These are phyloP conservation scores for Vaccinium macrocarpon DNA, from an alignment of 148 eudicot genomes.

Conservation along the genomic window DNA sequence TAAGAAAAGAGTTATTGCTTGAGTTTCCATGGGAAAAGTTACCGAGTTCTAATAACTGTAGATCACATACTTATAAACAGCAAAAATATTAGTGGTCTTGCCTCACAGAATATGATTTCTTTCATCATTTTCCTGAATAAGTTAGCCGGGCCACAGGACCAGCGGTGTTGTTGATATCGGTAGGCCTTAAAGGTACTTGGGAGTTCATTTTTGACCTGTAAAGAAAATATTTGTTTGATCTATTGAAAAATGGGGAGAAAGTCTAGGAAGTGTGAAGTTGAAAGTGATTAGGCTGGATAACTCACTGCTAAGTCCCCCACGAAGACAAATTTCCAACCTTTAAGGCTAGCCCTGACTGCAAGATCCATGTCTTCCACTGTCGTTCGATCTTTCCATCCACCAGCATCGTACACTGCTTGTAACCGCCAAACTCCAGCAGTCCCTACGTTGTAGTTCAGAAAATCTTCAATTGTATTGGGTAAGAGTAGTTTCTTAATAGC, in stretches of 20 bases:
- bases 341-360: conserved; percentile 46
- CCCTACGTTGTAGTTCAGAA: conserved; percentile 18
- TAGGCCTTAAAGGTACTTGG: conserved; percentile 53
- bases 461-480: background rate
- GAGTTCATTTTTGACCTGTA: conserved; percentile 48
- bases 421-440: conserved; percentile 56
- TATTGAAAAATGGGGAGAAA: conserved; percentile 1
- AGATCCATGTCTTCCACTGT: conserved; percentile 57
- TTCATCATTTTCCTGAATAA: conserved; percentile 45
- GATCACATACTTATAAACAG: background rate
- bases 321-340: conserved; percentile 46
- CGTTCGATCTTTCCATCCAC: conserved; percentile 58
- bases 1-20: conserved; percentile 1
- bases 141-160: conserved; percentile 59
- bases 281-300: background rate
- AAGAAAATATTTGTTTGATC: background rate
- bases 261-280: background rate
- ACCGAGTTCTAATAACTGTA: background rate
- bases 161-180: conserved; percentile 46
- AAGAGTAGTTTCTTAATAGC: conserved; percentile 2
- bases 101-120: conserved; percentile 41
- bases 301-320: conserved; percentile 40
- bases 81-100: background rate
- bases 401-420: conserved; percentile 42
- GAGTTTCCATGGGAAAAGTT: background rate